Evolutionary conservation across 768 basidiomycete species (phyloP), one percentile per base, ranked within the genome.

Genomic region (Pisolithus albus): DNA sequence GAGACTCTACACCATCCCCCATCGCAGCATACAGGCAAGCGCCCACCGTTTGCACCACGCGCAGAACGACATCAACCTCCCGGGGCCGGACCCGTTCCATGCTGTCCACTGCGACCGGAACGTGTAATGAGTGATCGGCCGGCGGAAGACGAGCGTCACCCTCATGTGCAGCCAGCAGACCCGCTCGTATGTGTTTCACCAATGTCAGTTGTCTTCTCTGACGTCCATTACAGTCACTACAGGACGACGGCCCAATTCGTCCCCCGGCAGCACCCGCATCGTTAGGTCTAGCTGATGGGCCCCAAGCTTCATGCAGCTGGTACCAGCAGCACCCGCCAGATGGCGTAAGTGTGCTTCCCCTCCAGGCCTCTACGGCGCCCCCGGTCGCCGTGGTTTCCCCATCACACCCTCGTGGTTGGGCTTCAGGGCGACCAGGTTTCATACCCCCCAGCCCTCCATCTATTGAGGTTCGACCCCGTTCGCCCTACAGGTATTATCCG

Each of bases 401-500:
- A 32, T 52, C 55, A 30, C 50, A 47, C 0, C 63, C 56, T 7
- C 38, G 2, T 8, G 53, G 56, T 13, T 56, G 57, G 59, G 34
- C 21, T 16, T 55, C 5, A 23, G 54, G 37, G 6, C 52, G 67
- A 66, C 68, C 68, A 28, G 5, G 62, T 8, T 71, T 76, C 19
- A 65, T 77, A 47, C 74, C 75, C 7, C 63, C 60, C 23, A 73
- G 70, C n/a, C 46, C 41, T 3, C 54, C 55, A 8, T 58, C 51
- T 23, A 56, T 32, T 1, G 51, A 47, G 4, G 52, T 47, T 42
- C 55, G 34, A 40, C 47, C 52, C 2, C 46, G 30, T 36, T 47
- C 37, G 2, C 53, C 47, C 13, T 57, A 53, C 28, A 7, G 30
- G 42, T 50, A 56, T 26, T 57, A 2, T 9, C 19, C 28, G 13